These are phyloP conservation scores for Ustilago xerochloae DNA, from an alignment of 1,284 basidiomycete species.

Conservation along the genomic window DNA sequence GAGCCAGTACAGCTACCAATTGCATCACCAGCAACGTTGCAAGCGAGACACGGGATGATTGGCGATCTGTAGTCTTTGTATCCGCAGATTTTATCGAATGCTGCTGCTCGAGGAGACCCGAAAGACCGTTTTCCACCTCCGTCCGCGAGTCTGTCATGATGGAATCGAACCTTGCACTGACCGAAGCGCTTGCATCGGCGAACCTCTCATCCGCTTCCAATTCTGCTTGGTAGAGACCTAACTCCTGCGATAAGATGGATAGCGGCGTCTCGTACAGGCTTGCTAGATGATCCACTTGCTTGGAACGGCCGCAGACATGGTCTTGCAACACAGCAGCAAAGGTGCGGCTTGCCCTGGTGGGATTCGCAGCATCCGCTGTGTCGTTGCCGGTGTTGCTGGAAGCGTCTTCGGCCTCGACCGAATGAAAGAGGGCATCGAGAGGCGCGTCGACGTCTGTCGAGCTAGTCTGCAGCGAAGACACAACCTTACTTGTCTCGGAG, in stretches of 20 bases:
- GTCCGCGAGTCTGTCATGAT: slow-evolving; percentile 10
- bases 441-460: slow-evolving; percentile 8
- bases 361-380: not conserved
- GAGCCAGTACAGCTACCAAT: slow-evolving; percentile 23
- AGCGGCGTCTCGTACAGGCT: slow-evolving; percentile 29
- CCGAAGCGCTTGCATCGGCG: slow-evolving; percentile 9
- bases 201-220: slow-evolving; percentile 19
- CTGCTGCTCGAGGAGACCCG: slow-evolving; percentile 9
- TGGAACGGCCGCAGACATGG: slow-evolving; percentile 27
- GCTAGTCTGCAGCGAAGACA: not conserved
- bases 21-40: slow-evolving; percentile 16
- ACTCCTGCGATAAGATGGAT: slow-evolving; percentile 12
- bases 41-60: not conserved
- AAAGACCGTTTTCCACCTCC: slow-evolving; percentile 21
- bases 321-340: slow-evolving; percentile 20
- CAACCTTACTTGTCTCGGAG: not conserved
- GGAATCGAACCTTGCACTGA: slow-evolving; percentile 17
- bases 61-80: not conserved
- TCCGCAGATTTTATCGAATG: not conserved
- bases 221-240: slow-evolving; percentile 18
- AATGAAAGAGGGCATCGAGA: slow-evolving; percentile 27
- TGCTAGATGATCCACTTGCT: slow-evolving; percentile 22
- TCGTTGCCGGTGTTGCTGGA: not conserved
- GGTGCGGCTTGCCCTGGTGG: slow-evolving; percentile 3
- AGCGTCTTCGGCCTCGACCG: not conserved